A percentile compares a stretch with the other conserved stretches of the same genome.
Conservation (phyloP, 441 rosid species). For the Croton laevigatus region DNA sequence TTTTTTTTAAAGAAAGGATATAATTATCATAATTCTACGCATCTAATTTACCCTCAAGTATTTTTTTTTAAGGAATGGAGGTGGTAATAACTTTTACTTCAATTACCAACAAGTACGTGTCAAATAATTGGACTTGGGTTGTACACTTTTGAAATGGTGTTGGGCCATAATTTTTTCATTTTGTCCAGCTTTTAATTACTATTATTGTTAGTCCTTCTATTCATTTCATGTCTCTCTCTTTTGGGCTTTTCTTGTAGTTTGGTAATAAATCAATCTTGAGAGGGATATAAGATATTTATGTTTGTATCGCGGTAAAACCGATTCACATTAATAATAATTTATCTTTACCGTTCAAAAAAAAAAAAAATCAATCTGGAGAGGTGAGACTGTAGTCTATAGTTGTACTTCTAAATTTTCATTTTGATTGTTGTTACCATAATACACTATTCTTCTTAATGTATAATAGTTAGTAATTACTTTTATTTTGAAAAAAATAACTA, state of each 20-base stretch:
- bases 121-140: conserved; percentile 1
- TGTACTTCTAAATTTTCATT: not conserved
- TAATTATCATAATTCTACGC: too few relatives aligned
- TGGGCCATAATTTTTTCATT: not conserved
- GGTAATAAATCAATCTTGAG: not conserved
- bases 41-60: too few relatives aligned
- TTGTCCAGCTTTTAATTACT: not conserved
- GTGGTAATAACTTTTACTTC: too few relatives aligned
- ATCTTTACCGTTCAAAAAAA: too few relatives aligned
- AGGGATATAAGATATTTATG: not conserved
- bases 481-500: too few relatives aligned
- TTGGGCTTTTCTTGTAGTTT: not conserved
- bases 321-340: too few relatives aligned
- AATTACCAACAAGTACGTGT: not conserved
- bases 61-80: too few relatives aligned
- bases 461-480: too few relatives aligned
- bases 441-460: too few relatives aligned
- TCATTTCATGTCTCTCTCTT: not conserved
- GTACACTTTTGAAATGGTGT: not conserved
- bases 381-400: too few relatives aligned
- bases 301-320: not conserved
- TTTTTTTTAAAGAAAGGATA: too few relatives aligned
- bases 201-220: not conserved
- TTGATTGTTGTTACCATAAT: not conserved
- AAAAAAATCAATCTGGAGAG: too few relatives aligned